Evolutionary conservation across 768 basidiomycete genomes (phyloP), one percentile per base, ranked within the genome.

Genomic region (Leucocoprinus sp.): DNA sequence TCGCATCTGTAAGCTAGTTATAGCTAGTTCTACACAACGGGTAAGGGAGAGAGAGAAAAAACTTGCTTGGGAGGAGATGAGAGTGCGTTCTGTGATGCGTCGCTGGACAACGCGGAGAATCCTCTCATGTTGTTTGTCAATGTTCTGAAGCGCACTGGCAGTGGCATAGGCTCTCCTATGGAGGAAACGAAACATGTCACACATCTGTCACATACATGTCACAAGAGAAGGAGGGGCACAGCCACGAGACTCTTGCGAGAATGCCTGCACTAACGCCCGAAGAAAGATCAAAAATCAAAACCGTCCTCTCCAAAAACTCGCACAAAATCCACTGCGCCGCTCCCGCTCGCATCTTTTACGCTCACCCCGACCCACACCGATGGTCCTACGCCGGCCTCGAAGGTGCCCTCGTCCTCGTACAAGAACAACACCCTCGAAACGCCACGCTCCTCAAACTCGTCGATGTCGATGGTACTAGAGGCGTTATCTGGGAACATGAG

Each of bases 401-500:
- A 60, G 95, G 95, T 8, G 92, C 82, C 18, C 65, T 97, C 28
- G 81, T 80, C 1, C 77, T 95, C 52, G 72, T 76, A 12, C 65
- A 73, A 11, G 82, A 92, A 59, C n/a, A n/a, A n/a, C 75, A 67
- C 37, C 60, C 64, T 2, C 75, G 70, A 43, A 75, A 75, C 21
- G 69, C 70, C 3, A 67, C 79, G 29, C 72, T 71, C 58, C 78
- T 96, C 57, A 80, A 78, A 61, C 68, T 98, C 42, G 85, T 98
- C 2, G 95, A 97, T 62, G 57, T 96, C 14, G 64, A 72, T 52
- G 88, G 91, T 15, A 89, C 88, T 3, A 67, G 91, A 43, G 92
- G 91, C 4, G 76, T 93, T 17, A 78, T 92, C 34, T 99, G 95
- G 95, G 81, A 91, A 48, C 89, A 96, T 53, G 92, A 95, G 60